Evolutionary conservation across 495 filamentous ascomycete species (phyloP), one percentile per base, ranked within the genome.

Genomic region (Hypoxylon cercidicola): DNA sequence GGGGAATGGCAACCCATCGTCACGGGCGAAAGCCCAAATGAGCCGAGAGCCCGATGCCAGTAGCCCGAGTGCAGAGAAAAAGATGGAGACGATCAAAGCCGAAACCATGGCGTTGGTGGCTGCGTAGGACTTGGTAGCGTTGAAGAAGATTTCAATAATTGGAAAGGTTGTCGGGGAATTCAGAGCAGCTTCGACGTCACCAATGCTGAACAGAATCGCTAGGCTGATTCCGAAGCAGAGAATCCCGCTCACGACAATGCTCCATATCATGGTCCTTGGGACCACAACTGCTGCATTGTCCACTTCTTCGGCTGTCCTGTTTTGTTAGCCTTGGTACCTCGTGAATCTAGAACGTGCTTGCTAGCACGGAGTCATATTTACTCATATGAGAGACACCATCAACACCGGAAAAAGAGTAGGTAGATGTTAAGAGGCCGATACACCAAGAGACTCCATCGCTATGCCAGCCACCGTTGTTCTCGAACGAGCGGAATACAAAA

Each of bases 131-230:
- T 61, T 56, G 13, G 58, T 84, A 7, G 82, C 80, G 60, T 80
- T 70, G 66, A 79, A 82, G 66, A 79, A 81, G 56, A 85, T 83
- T 55, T 82, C 73, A 44, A 87, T 83, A 70, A 87, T 81, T 2
- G 84, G 80, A 32, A 78, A 81, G 20, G 78, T 75, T 4, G 82
- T 83, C 3, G 77, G 57, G 7, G 68, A 72, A 4, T 52, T 56
- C 1, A 80, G 25, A 1, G 78, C 76, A 18, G 71, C 70, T 3
- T 66, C 49, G 41, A 80, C 70, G 55, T 79, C 73, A 13, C 78
- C 78, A 43, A 79, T 76, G 66, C 75, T 79, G 62, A 78, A 83
- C 3, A 82, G 64, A 44, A 76, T 65, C 3, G 75, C 71, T 40
- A 82, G 60, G 2, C 80, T 51, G 51, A 79, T 81, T 35, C 66